phyloP scores from a whole-genome alignment of 805 yeast genomes.

The Pichia pseudocactophila region DNA sequence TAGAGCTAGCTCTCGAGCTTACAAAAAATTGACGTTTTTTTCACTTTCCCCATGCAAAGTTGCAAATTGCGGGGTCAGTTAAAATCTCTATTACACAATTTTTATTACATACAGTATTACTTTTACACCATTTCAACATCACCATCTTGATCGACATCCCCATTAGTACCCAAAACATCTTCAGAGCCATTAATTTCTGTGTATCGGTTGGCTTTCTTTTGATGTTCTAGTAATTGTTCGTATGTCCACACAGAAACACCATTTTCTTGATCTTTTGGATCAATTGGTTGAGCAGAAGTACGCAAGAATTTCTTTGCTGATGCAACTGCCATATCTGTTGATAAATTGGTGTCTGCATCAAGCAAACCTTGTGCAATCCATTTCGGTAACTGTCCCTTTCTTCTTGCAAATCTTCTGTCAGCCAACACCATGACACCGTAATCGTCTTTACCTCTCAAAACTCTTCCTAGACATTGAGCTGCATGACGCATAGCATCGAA shows the following conservation, averaged over 20 bases:
- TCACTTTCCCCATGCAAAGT: background rate
- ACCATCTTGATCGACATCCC: constrained; percentile 29
- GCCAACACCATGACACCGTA: constrained; percentile 98
- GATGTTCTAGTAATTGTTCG: constrained; percentile 54
- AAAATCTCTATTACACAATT: no score
- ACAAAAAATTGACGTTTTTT: background rate
- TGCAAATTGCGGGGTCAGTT: no score
- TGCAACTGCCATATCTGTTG: constrained; percentile 97
- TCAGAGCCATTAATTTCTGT: background rate
- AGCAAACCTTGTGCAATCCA: constrained; percentile 93
- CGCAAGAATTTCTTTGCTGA: constrained; percentile 87
- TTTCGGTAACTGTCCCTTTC: constrained; percentile 82
- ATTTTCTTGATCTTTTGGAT: constrained; percentile 74
- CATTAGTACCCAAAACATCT: constrained; percentile 9
- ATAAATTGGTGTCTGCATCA: constrained; percentile 85
- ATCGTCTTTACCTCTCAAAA: constrained; percentile 94
- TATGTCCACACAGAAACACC: constrained; percentile 91
- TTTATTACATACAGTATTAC: no score
- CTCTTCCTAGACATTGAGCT: constrained; percentile 97
- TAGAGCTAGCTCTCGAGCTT: no score
- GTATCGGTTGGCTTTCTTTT: constrained; percentile 36
- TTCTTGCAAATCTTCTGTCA: constrained; percentile 82
- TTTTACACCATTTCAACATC: constrained; percentile 6
- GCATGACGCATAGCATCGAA: constrained; percentile 99
- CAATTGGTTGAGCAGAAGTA: constrained; percentile 88